Percentiles rank a stretch among this genome's conserved stretches.
These are phyloP conservation scores for Mycena rebaudengoi DNA, from an alignment of 768 basidiomycete genomes.

Conservation along the genomic window DNA sequence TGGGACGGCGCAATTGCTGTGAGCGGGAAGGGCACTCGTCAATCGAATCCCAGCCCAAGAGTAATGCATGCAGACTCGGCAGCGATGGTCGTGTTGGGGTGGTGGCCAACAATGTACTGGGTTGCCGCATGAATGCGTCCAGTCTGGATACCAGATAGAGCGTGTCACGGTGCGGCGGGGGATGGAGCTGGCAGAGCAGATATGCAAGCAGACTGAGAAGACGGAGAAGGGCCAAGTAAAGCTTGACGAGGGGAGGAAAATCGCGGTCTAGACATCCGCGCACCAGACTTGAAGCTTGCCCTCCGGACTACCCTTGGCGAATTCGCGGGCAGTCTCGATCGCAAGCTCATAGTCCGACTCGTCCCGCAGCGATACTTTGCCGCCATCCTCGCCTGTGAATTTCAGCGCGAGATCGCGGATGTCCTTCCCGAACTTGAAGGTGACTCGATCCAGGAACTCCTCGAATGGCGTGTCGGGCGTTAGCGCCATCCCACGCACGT, in stretches of 20 bases:
- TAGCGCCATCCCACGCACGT: conserved; percentile 88
- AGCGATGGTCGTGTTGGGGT: too few relatives aligned
- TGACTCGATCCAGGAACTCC: conserved; percentile 79
- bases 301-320: conserved; percentile 77
- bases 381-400: conserved; percentile 92
- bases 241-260: not conserved
- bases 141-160: too few relatives aligned
- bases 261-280: conserved; percentile 47
- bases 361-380: conserved; percentile 80
- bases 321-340: conserved; percentile 85
- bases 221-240: too few relatives aligned
- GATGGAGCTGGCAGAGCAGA: too few relatives aligned
- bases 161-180: too few relatives aligned
- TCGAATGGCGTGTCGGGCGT: conserved; percentile 70
- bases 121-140: too few relatives aligned
- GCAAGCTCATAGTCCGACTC: conserved; percentile 92
- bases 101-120: too few relatives aligned
- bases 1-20: too few relatives aligned
- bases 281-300: conserved; percentile 92
- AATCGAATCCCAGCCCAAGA: too few relatives aligned
- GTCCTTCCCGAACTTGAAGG: conserved; percentile 74
- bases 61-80: too few relatives aligned
- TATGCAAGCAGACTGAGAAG: too few relatives aligned
- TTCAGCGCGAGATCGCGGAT: conserved; percentile 66
- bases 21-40: too few relatives aligned